Conservation (phyloP, 2,329 filamentous ascomycete genomes). For the Neobulgaria alba region DNA sequence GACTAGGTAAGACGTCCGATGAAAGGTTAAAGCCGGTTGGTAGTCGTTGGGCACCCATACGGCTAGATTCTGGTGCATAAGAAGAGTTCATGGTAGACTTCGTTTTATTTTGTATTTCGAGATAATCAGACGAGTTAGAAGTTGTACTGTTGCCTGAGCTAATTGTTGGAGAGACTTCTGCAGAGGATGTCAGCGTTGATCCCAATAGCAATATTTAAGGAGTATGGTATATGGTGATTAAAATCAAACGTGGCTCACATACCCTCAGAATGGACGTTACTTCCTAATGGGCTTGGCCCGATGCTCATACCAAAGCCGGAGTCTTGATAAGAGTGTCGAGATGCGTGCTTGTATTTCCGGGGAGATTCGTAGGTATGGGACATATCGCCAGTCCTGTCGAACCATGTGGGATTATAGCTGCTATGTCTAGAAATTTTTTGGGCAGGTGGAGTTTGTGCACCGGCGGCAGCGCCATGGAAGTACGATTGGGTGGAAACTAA, state of each 20-base stretch:
- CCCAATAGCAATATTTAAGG: no score
- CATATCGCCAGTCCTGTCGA: conserved; percentile 17
- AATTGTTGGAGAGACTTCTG: conserved; percentile 21
- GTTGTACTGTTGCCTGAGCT: conserved; percentile 22
- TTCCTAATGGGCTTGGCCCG: conserved; percentile 20
- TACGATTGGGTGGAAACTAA: conserved; percentile 11
- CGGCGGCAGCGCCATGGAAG: conserved; percentile 10
- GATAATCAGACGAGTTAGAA: conserved; percentile 19
- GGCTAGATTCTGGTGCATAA: no score
- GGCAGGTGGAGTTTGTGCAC: conserved; percentile 8
- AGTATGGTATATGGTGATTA: conserved; percentile 3
- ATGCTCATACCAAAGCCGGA: conserved; percentile 20
- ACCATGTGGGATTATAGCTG: conserved; percentile 25
- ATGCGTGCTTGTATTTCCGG: conserved; percentile 8
- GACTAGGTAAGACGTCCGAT: background rate
- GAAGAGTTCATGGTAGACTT: no score
- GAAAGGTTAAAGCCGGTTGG: background rate
- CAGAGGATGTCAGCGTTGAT: conserved; percentile 11
- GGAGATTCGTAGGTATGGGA: conserved; percentile 10
- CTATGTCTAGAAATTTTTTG: conserved; percentile 16
- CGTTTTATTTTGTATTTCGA: no score
- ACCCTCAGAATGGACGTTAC: conserved; percentile 25
- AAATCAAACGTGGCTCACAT: conserved; percentile 3
- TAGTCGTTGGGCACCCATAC: no score
- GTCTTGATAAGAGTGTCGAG: conserved; percentile 21